phyloP scores from a whole-genome alignment of 2,329 filamentous ascomycete species.

The Phaeosphaeria sp. region DNA sequence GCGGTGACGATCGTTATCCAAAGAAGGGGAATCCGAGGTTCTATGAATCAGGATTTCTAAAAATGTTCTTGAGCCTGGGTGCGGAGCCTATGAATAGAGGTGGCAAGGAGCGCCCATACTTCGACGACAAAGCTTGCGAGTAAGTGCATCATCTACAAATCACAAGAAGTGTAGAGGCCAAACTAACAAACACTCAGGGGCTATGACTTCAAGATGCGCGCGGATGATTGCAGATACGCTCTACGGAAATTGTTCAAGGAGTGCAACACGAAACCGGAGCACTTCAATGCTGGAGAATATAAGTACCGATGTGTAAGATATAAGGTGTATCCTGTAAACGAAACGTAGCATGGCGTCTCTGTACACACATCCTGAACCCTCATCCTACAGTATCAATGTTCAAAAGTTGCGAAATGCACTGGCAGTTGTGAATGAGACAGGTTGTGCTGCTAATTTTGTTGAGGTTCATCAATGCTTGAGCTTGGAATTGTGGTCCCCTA shows the following conservation, averaged over 20 bases:
- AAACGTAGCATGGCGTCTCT: not conserved
- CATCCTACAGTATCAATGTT: no score
- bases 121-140: constrained; percentile 6
- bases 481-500: no score
- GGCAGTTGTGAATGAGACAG: no score
- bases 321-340: constrained; percentile 11
- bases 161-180: not conserved
- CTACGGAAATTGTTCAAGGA: constrained; percentile 3
- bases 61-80: constrained; percentile 2
- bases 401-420: no score
- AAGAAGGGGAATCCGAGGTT: constrained; percentile 3
- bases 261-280: constrained; percentile 2
- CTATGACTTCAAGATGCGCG: constrained; percentile 9
- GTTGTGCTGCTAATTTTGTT: no score
- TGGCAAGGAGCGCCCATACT: constrained; percentile 1
- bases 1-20: constrained; percentile 4
- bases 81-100: constrained; percentile 2
- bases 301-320: constrained; percentile 11
- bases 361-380: no score
- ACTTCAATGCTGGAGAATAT: constrained; percentile 6
- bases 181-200: not conserved
- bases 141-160: not conserved
- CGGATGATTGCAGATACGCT: constrained; percentile 9
- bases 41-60: not conserved
- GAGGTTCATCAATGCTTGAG: no score